A percentile compares a stretch with the other conserved stretches of the same genome.
Evolutionary conservation across 2,329 filamentous ascomycete species (phyloP).

Genomic region (Endocalyx cinctus): DNA sequence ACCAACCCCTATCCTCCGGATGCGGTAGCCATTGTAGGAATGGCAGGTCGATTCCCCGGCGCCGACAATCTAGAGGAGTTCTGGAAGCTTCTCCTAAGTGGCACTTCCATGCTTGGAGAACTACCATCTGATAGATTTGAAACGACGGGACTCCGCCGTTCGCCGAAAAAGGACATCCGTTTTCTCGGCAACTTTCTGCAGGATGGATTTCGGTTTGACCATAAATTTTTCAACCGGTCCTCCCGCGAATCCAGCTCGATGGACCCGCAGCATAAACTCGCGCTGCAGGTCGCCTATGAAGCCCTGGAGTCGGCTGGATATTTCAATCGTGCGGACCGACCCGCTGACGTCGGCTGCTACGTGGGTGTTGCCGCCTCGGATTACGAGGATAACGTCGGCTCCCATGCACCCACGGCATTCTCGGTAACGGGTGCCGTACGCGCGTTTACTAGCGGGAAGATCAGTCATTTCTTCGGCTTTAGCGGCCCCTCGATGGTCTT

Average conservation of each 20-base stretch:
- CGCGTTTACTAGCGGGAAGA: constrained; percentile 8
- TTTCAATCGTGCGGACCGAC: constrained; percentile 20
- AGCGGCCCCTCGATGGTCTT: constrained; percentile 22
- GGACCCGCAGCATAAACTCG: constrained; percentile 29
- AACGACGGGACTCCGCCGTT: background rate
- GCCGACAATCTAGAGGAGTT: constrained; percentile 26
- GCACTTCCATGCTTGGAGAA: constrained; percentile 3
- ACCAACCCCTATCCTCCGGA: too few species aligned
- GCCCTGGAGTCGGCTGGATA: constrained; percentile 23
- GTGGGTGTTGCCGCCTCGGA: constrained; percentile 14
- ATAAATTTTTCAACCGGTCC: constrained; percentile 23
- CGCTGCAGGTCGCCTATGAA: constrained; percentile 32
- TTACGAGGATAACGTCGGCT: constrained; percentile 15
- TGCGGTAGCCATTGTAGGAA: constrained; percentile 31
- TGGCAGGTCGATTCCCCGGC: constrained; percentile 27
- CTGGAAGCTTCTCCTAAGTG: constrained; percentile 24
- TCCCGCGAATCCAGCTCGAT: constrained; percentile 25
- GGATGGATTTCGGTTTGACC: constrained; percentile 15
- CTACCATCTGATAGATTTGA: constrained; percentile 3
- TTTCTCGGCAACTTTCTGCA: constrained; percentile 22
- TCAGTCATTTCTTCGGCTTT: constrained; percentile 28
- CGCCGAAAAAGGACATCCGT: constrained; percentile 2
- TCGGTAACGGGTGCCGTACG: constrained; percentile 3
- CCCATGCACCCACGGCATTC: constrained; percentile 10
- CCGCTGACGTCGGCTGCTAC: constrained; percentile 20